A percentile compares a stretch with the other conserved stretches of the same genome.
Evolutionary conservation across 2,329 filamentous ascomycete genomes (phyloP).

Genomic region (Fusarium incarnatum): DNA sequence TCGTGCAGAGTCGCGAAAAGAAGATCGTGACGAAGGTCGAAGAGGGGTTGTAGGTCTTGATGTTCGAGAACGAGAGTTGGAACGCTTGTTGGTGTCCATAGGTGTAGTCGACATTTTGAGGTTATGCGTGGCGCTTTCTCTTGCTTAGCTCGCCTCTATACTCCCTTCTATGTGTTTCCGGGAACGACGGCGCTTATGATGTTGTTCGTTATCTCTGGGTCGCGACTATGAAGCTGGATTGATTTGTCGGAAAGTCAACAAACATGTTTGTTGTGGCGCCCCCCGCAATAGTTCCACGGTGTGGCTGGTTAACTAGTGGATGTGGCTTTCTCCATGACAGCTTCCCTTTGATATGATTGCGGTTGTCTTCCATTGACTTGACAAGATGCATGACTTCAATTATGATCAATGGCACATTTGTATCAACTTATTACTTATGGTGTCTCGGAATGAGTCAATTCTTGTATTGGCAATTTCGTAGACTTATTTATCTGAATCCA

Average conservation of each 20-base stretch:
- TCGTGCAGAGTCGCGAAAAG: conserved; percentile 81
- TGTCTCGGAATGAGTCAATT: neutral
- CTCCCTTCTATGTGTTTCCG: neutral
- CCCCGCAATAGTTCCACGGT: conserved; percentile 20
- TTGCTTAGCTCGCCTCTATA: neutral
- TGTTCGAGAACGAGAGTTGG: conserved; percentile 70
- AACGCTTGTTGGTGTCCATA: conserved; percentile 54
- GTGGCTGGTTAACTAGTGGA: conserved; percentile 12
- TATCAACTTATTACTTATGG: neutral
- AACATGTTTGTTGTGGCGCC: conserved; percentile 31
- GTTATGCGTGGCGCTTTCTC: neutral
- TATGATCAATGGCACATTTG: no score
- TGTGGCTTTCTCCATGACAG: conserved; percentile 24
- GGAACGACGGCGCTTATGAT: neutral
- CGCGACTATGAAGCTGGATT: conserved; percentile 13
- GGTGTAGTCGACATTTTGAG: conserved; percentile 46
- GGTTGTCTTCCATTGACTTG: neutral
- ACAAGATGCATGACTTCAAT: neutral
- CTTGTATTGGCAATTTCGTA: neutral
- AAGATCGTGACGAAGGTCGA: conserved; percentile 88
- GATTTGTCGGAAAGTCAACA: conserved; percentile 35
- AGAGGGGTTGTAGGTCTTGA: conserved; percentile 92
- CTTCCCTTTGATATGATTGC: conserved; percentile 3
- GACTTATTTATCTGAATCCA: neutral
- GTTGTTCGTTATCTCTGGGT: neutral